Conservation (phyloP, 495 filamentous ascomycete species). For the Penicillium psychrofluorescens region DNA sequence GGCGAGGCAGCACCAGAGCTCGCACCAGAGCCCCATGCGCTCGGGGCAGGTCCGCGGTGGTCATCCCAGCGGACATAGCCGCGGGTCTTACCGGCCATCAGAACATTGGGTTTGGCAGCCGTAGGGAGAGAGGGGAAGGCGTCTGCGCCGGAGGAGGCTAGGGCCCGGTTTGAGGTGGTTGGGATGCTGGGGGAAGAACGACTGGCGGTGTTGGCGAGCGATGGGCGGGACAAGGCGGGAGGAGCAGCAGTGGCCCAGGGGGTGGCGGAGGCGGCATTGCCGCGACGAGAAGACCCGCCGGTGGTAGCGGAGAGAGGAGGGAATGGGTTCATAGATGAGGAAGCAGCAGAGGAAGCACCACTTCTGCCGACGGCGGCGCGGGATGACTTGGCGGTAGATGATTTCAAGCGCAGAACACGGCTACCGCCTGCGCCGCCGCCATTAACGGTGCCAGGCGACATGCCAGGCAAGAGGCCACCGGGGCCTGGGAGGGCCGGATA, state of each 20-base stretch:
- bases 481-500: constrained; percentile 82
- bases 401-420: constrained; percentile 67
- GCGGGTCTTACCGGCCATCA: constrained; percentile 71
- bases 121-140: constrained; percentile 79
- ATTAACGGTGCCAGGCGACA: constrained; percentile 32
- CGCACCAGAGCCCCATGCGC: constrained; percentile 38
- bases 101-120: constrained; percentile 68
- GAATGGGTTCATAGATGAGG: constrained; percentile 35
- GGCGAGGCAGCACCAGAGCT: constrained; percentile 18
- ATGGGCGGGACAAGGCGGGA: constrained; percentile 20
- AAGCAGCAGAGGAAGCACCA: constrained; percentile 26
- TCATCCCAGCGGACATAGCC: constrained; percentile 65
- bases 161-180: constrained; percentile 8
- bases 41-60: constrained; percentile 27
- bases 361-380: constrained; percentile 50
- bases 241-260: constrained; percentile 41
- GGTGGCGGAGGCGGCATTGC: constrained; percentile 29
- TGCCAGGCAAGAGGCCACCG: constrained; percentile 49
- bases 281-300: constrained; percentile 22
- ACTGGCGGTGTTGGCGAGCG: constrained; percentile 20
- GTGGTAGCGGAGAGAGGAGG: constrained; percentile 39
- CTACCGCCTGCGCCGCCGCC: constrained; percentile 31
- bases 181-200: constrained; percentile 14
- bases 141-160: constrained; percentile 10
- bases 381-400: constrained; percentile 66